Evolutionary conservation across 441 rosid genomes (phyloP), one percentile per base, ranked within the genome.

Genomic region (Populus hybrid): DNA sequence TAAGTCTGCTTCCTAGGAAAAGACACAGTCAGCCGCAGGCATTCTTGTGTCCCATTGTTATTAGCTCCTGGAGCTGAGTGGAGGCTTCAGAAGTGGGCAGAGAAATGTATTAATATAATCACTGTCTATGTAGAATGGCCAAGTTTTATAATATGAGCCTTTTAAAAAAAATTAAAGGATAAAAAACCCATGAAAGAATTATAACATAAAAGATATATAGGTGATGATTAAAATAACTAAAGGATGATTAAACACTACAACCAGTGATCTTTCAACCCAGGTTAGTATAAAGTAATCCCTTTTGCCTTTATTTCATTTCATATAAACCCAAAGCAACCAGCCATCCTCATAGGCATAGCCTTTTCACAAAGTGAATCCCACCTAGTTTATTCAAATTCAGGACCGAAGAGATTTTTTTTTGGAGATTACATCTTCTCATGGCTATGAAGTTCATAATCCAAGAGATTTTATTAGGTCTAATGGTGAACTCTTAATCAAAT

Each of bases 21-120:
- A 74, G 74, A 75, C 74, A 59, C 14, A 75, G 67, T 64, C 79
- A 63, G 75, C 70, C 16, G 70, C 79, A 64, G 6, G 2, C 65
- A 18, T 76, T 72, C 42, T 20, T 42, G 12, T 18, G 53, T 53
- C n/a, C 66, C 12, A 5, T 23, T 75, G 18, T 67, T 77, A 26
- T 21, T 24, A 20, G 64, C 64, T 59, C 23, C 63, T 6, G 8
- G 9, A 59, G 10, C 1, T 59, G 53, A 76, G 72, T 73, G 76
- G 79, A 68, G 50, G 26, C 9, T 66, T 38, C 50, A 6, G 38
- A 26, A 73, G 73, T 36, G 18, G 61, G 68, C 3, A 18, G 26
- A 70, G 11, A 8, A 11, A 26, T 42, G 33, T 23, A 24, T 71
- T 31, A 10, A 36, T 14, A 36, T 28, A 70, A 21, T 70, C 73